Base-by-base conservation (phyloP, 768 basidiomycete species). In the Mycena haematopus region DNA sequence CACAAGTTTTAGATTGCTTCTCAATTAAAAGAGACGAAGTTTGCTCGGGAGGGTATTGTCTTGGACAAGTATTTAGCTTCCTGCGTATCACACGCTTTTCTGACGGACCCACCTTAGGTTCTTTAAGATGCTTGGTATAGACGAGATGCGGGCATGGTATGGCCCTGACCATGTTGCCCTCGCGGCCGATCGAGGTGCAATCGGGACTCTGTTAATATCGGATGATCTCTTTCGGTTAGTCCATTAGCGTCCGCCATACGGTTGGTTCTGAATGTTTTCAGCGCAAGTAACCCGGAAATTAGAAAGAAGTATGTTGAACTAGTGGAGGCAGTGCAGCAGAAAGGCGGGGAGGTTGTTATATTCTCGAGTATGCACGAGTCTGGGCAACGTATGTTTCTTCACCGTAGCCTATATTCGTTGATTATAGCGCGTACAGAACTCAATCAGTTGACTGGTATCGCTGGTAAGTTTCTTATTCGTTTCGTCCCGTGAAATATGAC, bases 291-390 rank as follows among this genome's bases (percentile, higher is more conserved):
- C 65, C 89, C 92, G 6, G 76, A 74, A 21, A 83, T 85, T 53
- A 81, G 97, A 52, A 96, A 90, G 73, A 86, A 84, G 72, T 99
- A 92, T 69, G 96, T 99, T 33, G 79, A 77, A 49, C 80, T 99
- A 36, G 95, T 96, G 0, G 96, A 99, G 75, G 87, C 86, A 36
- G 95, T 98, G 17, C 88, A 90, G 68, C 83, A 87, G 49, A 93
- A 91, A 66, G 94, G 95, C 25, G 96, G 89, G 25, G 96, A 99
- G 72, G 95, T 95, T 6, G 81, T 98, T 21, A 95, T 98, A 66
- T 99, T 99, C 76, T 99, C 96, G 5, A 98, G 95, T 70, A 99
- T 99, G 97, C 97, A 99, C 72, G 97, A 99, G 77, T 94, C 93
- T 22, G 97, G 97, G 15, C 95, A 98, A 82, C 96, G 95, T 96